Conservation (phyloP, 176 grass and related monocot genomes). For the Stipa capillata region DNA sequence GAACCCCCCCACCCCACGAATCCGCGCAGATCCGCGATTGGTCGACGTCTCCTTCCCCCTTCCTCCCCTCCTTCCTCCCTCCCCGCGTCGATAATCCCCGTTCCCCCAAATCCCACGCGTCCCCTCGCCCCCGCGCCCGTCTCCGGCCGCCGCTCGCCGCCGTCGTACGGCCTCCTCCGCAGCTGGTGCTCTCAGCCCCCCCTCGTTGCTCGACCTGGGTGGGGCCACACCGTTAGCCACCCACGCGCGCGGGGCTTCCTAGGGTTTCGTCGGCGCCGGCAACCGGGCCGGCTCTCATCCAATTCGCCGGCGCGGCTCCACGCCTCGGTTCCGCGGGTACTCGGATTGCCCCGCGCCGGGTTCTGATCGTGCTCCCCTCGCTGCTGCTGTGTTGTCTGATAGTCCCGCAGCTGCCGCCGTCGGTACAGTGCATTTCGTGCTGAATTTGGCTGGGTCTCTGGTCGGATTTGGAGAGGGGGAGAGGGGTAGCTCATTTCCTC, state of each 20-base stretch:
- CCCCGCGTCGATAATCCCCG: conserved; percentile 27
- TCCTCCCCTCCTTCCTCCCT: background rate
- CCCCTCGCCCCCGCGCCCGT: background rate
- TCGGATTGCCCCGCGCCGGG: background rate
- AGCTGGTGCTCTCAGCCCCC: too few relatives aligned
- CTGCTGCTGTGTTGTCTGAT: background rate
- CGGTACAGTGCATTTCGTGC: background rate
- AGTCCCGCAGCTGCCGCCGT: background rate
- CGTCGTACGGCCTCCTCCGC: conserved; percentile 21
- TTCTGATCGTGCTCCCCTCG: conserved; percentile 25
- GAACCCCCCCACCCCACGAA: background rate
- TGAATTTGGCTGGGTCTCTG: conserved; percentile 9
- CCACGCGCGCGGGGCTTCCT: too few relatives aligned
- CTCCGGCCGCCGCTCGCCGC: conserved; percentile 10
- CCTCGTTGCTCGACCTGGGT: too few relatives aligned
- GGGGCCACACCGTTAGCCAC: too few relatives aligned
- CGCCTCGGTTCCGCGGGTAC: too few relatives aligned
- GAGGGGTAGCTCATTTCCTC: background rate
- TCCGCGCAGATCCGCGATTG: conserved; percentile 49
- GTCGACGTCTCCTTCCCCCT: conserved; percentile 27
- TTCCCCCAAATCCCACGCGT: background rate
- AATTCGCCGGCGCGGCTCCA: conserved; percentile 21
- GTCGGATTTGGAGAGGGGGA: background rate
- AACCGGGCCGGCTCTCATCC: too few relatives aligned
- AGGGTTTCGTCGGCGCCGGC: too few relatives aligned